Conservation (phyloP, 306 rosid genomes). For the Gastrolobium bilobum region DNA sequence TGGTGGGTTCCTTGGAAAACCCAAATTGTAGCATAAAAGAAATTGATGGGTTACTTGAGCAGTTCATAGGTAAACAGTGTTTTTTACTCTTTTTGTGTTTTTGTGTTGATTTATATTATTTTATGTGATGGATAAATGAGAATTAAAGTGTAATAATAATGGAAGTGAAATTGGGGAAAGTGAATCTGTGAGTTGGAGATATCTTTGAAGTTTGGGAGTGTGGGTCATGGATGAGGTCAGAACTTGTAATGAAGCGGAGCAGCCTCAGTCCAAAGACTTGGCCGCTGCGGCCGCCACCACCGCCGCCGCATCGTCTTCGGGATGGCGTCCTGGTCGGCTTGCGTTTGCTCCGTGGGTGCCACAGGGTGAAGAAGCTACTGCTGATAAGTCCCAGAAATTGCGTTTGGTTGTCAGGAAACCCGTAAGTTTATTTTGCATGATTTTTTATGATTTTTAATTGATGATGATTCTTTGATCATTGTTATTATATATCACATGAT, state of each 20-base stretch:
- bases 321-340: slow-evolving; percentile 71
- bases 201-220: too few species aligned
- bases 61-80: not conserved
- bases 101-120: slow-evolving; percentile 21
- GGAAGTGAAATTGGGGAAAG: slow-evolving; percentile 59
- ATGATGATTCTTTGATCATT: not conserved
- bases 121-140: slow-evolving; percentile 27
- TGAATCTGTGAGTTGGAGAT: slow-evolving; percentile 49
- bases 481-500: not conserved
- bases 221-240: slow-evolving; percentile 83
- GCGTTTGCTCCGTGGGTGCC: slow-evolving; percentile 68
- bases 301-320: slow-evolving; percentile 40
- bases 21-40: not conserved
- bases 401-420: slow-evolving; percentile 73
- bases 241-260: slow-evolving; percentile 61
- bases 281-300: not conserved
- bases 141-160: slow-evolving; percentile 33
- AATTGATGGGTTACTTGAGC: slow-evolving; percentile 18
- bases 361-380: slow-evolving; percentile 41
- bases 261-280: slow-evolving; percentile 50
- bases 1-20: slow-evolving; percentile 55
- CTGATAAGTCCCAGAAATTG: slow-evolving; percentile 59
- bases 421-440: slow-evolving; percentile 57
- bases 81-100: not conserved
- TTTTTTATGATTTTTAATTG: slow-evolving; percentile 29